Evolutionary conservation across 306 rosid species (phyloP).

Genomic region (Astragalus membranaceus): DNA sequence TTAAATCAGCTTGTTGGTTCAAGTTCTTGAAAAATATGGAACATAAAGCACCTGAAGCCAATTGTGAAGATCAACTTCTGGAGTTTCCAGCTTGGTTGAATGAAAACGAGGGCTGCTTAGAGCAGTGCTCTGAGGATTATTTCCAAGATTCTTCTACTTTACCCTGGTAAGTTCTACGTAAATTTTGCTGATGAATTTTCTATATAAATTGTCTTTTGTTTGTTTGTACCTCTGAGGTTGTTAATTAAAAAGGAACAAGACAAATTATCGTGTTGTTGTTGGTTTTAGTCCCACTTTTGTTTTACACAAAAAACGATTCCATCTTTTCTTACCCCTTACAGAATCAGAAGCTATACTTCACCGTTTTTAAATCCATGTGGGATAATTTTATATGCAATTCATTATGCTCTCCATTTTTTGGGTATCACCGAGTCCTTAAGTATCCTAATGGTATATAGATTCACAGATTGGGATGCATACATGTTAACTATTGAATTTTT

Average conservation of each 20-base stretch:
- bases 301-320: neutral
- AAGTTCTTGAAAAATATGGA: conserved; percentile 65
- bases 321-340: neutral
- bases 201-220: neutral
- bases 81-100: conserved; percentile 83
- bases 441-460: too few relatives aligned
- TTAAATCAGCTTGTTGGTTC: conserved; percentile 83
- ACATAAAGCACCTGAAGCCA: conserved; percentile 27
- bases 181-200: neutral
- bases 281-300: neutral
- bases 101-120: conserved; percentile 51
- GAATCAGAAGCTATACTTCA: neutral
- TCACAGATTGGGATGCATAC: too few relatives aligned
- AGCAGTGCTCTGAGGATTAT: conserved; percentile 40
- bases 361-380: neutral
- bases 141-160: conserved; percentile 58
- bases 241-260: conserved; percentile 6
- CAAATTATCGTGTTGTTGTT: conserved; percentile 5
- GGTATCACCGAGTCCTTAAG: neutral
- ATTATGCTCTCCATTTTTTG: neutral
- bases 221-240: neutral
- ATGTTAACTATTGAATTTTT: too few relatives aligned
- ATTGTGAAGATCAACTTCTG: conserved; percentile 38
- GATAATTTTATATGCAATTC: neutral
- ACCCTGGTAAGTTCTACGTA: conserved; percentile 56